Percentiles rank a stretch among this genome's conserved stretches.
Conservation (phyloP, 257 asterid genomes). For the Striga asiatica region DNA sequence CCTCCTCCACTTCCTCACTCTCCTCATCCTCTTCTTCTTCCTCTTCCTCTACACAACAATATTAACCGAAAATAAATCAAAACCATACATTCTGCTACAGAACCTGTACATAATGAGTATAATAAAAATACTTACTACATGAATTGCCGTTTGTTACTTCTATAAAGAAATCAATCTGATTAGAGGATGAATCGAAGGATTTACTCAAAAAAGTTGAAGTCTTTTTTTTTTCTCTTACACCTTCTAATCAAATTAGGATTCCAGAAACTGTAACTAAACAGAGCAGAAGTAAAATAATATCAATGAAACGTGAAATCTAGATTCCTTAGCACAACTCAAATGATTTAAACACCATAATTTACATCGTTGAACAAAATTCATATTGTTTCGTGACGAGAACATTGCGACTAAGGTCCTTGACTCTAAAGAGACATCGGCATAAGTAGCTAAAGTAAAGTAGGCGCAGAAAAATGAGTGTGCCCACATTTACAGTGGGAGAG, state of each 20-base stretch:
- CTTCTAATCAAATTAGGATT: not conserved
- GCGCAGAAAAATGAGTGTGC: conserved; percentile 4
- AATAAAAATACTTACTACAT: not conserved
- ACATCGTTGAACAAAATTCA: not conserved
- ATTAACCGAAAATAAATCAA: no score
- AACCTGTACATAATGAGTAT: no score
- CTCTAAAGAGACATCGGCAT: no score
- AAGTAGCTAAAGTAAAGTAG: conserved; percentile 1
- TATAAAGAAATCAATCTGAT: not conserved
- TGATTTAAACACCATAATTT: not conserved
- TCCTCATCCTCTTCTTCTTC: conserved; percentile 32
- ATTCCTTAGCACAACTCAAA: not conserved
- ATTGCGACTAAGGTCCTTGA: no score
- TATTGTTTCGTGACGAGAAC: not conserved
- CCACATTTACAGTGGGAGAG: not conserved
- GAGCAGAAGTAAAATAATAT: not conserved
- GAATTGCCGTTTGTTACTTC: not conserved
- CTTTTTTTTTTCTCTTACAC: not conserved
- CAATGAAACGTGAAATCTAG: not conserved
- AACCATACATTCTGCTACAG: no score
- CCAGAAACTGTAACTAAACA: not conserved
- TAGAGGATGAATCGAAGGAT: not conserved
- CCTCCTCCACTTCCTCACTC: conserved; percentile 34
- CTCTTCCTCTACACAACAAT: conserved; percentile 20
- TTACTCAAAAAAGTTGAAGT: no score